Conservation (phyloP, 2,329 filamentous ascomycete species). For the Scedosporium apiospermum region DNA sequence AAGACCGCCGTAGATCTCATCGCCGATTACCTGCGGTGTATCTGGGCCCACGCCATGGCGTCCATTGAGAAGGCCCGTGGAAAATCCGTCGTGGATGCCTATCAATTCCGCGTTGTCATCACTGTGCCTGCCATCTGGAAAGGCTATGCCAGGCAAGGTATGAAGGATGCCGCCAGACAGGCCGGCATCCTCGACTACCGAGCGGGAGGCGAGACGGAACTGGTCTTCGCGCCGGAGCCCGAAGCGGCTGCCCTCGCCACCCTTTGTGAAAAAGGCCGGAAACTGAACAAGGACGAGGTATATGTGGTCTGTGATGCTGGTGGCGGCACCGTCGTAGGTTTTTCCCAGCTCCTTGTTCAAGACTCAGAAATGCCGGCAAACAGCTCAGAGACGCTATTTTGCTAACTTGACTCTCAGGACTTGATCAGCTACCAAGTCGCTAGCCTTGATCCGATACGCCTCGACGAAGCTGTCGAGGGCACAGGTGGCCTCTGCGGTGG, state of each 20-base stretch:
- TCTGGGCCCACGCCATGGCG: conserved; percentile 22
- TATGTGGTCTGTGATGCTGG: conserved; percentile 25
- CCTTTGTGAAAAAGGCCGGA: conserved; percentile 17
- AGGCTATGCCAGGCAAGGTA: conserved; percentile 23
- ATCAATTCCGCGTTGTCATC: conserved; percentile 25
- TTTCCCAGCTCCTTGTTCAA: background rate
- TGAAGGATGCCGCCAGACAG: conserved; percentile 22
- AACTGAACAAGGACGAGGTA: conserved; percentile 13
- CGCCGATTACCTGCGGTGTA: conserved; percentile 18
- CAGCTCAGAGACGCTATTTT: conserved; percentile 15
- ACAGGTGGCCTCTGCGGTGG: conserved; percentile 27
- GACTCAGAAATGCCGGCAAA: background rate
- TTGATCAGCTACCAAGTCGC: conserved; percentile 28
- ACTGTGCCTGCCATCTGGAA: conserved; percentile 39
- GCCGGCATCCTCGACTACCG: conserved; percentile 26
- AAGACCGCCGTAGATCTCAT: conserved; percentile 20
- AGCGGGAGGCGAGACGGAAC: conserved; percentile 16
- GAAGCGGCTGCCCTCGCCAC: conserved; percentile 34
- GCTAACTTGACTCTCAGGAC: conserved; percentile 17
- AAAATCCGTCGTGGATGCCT: conserved; percentile 11
- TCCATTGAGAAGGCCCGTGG: conserved; percentile 18
- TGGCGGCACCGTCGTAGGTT: conserved; percentile 15
- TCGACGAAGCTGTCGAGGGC: conserved; percentile 27
- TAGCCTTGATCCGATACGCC: conserved; percentile 12
- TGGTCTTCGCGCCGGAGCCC: conserved; percentile 30